Percentiles rank a stretch among this genome's conserved stretches.
These are phyloP conservation scores for Skeletonema menzelii DNA, from an alignment of 108 stramenopile genomes.

Conservation along the genomic window DNA sequence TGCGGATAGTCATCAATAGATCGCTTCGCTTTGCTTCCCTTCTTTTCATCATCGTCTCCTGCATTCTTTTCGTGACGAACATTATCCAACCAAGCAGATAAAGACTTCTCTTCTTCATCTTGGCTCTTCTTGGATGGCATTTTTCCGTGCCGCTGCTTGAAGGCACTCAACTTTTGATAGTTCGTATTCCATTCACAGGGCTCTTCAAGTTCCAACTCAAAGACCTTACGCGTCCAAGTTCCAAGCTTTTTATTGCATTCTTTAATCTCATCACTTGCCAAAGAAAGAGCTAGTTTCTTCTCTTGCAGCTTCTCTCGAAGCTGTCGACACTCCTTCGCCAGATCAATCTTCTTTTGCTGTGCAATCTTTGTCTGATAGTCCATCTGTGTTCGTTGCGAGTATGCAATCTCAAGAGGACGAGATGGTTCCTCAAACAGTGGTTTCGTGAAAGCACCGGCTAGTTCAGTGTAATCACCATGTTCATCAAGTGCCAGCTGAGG, in stretches of 20 bases:
- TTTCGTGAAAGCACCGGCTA: slow-evolving; percentile 25
- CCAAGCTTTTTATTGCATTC: slow-evolving; percentile 8
- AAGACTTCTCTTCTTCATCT: slow-evolving; percentile 30
- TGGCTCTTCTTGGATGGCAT: slow-evolving; percentile 22
- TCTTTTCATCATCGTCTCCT: slow-evolving; percentile 12
- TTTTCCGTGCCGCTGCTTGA: slow-evolving; percentile 17
- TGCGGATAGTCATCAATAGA: slow-evolving; percentile 35
- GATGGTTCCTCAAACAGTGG: slow-evolving; percentile 29
- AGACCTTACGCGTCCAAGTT: slow-evolving; percentile 32
- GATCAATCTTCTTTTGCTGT: slow-evolving; percentile 6
- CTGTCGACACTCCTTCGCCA: slow-evolving; percentile 18
- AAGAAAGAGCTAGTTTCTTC: slow-evolving; percentile 35
- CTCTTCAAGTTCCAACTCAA: slow-evolving; percentile 44
- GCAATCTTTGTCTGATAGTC: neutral
- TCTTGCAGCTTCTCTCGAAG: slow-evolving; percentile 16
- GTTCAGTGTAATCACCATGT: slow-evolving; percentile 18
- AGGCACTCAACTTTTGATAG: slow-evolving; percentile 21
- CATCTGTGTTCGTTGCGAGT: slow-evolving; percentile 20
- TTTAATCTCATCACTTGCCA: slow-evolving; percentile 27
- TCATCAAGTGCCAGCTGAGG: slow-evolving; percentile 30
- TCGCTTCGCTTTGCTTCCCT: slow-evolving; percentile 4
- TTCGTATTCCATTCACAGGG: slow-evolving; percentile 38
- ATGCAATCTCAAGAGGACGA: slow-evolving; percentile 37
- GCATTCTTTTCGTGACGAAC: slow-evolving; percentile 3
- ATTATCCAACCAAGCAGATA: slow-evolving; percentile 29